These are phyloP conservation scores for Nemania sp. DNA, from an alignment of 2,329 filamentous ascomycete genomes.

Conservation along the genomic window DNA sequence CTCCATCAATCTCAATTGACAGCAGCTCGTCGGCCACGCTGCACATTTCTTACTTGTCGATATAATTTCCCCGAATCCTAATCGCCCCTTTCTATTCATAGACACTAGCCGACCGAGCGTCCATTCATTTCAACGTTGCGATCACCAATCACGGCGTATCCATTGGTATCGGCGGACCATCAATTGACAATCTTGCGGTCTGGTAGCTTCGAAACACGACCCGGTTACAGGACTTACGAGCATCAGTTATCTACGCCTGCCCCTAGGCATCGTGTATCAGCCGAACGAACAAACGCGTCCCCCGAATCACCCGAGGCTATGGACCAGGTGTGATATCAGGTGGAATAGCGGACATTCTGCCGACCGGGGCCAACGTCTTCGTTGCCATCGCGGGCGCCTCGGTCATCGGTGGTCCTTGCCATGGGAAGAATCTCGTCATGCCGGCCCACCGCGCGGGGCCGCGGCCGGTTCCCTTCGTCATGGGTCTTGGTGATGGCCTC, in stretches of 20 bases:
- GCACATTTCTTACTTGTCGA: slow-evolving; percentile 13
- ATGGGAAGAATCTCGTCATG: slow-evolving; percentile 54
- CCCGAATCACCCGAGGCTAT: slow-evolving; percentile 34
- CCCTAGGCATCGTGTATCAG: neutral
- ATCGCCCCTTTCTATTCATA: slow-evolving; percentile 13
- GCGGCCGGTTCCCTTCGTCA: slow-evolving; percentile 25
- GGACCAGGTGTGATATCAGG: slow-evolving; percentile 33
- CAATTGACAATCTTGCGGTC: neutral
- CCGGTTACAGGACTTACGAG: slow-evolving; percentile 2
- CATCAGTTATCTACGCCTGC: neutral
- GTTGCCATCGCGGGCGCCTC: slow-evolving; percentile 28
- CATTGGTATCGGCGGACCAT: slow-evolving; percentile 1
- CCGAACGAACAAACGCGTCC: slow-evolving; percentile 11
- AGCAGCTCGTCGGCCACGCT: slow-evolving; percentile 7
- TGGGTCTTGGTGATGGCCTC: slow-evolving; percentile 47
- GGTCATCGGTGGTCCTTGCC: slow-evolving; percentile 34
- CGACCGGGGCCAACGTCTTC: slow-evolving; percentile 32
- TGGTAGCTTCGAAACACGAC: slow-evolving; percentile 9
- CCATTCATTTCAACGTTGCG: neutral
- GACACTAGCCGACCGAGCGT: slow-evolving; percentile 1
- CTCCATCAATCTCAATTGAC: slow-evolving; percentile 3
- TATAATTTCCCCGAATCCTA: slow-evolving; percentile 8
- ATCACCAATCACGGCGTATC: neutral
- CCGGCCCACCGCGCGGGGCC: slow-evolving; percentile 47
- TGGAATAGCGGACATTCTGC: slow-evolving; percentile 21